A percentile compares a stretch with the other conserved stretches of the same genome.
These are phyloP conservation scores for Starmerella stigmatis DNA, from an alignment of 805 yeast species.

Conservation along the genomic window DNA sequence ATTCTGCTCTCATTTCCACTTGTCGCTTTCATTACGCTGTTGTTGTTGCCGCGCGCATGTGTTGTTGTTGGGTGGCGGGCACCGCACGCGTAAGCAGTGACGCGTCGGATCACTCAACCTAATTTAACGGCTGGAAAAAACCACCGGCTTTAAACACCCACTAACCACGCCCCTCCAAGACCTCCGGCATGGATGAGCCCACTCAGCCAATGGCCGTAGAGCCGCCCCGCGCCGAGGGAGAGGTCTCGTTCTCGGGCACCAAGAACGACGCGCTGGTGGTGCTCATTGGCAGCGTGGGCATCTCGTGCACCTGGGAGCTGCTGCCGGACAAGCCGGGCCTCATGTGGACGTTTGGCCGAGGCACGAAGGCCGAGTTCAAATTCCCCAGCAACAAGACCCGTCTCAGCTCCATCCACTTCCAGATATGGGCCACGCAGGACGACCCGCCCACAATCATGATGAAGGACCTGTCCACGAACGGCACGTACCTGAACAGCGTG, in stretches of 20 bases:
- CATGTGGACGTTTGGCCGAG: conserved; percentile 70
- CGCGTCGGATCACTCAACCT: neutral
- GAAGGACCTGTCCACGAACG: conserved; percentile 79
- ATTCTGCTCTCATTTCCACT: too few species aligned
- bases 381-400: conserved; percentile 49
- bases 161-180: neutral
- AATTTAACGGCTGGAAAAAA: too few species aligned
- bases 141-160: too few species aligned
- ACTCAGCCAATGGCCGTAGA: conserved; percentile 26
- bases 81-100: conserved; percentile 1
- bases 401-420: conserved; percentile 64
- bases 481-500: conserved; percentile 73
- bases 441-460: conserved; percentile 41
- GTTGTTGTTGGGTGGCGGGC: too few species aligned
- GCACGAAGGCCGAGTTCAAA: conserved; percentile 50
- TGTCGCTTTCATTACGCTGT: too few species aligned
- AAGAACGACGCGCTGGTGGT: conserved; percentile 18
- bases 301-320: conserved; percentile 21
- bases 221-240: conserved; percentile 17
- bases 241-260: conserved; percentile 16
- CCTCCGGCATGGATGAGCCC: conserved; percentile 18
- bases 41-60: too few species aligned
- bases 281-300: conserved; percentile 22
- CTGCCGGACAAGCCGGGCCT: conserved; percentile 12
- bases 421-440: conserved; percentile 54